phyloP scores from a whole-genome alignment of 2,329 filamentous ascomycete genomes.

The Aspergillus pseudoviridinutans region DNA sequence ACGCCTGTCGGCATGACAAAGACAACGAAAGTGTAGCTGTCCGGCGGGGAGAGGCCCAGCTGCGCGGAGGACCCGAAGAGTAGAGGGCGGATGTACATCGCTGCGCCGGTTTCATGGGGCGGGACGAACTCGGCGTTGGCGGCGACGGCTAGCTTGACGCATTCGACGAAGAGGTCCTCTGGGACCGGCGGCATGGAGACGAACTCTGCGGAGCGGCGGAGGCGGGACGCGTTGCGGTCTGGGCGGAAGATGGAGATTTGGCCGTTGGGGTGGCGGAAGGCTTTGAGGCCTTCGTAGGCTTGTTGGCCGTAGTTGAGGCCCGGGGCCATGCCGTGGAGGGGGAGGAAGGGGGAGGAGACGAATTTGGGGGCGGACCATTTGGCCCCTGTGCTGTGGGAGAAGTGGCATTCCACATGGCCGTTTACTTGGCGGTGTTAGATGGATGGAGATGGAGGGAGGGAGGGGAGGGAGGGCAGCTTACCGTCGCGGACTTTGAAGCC shows the following conservation, averaged over 20 bases:
- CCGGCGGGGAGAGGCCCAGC: slow-evolving; percentile 77
- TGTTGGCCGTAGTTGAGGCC: slow-evolving; percentile 97
- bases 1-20: slow-evolving; percentile 90
- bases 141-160: slow-evolving; percentile 74
- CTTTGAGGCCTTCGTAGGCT: slow-evolving; percentile 97
- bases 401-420: slow-evolving; percentile 87
- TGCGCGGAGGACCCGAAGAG: slow-evolving; percentile 85
- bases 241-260: slow-evolving; percentile 84
- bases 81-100: slow-evolving; percentile 88
- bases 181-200: slow-evolving; percentile 81
- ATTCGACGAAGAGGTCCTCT: slow-evolving; percentile 68
- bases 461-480: slow-evolving; percentile 35
- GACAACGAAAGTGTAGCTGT: slow-evolving; percentile 88
- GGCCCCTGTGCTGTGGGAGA: slow-evolving; percentile 64
- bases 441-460: background rate
- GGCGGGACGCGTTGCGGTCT: slow-evolving; percentile 73
- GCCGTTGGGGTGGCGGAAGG: slow-evolving; percentile 68
- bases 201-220: slow-evolving; percentile 79
- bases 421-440: slow-evolving; percentile 60
- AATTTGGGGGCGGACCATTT: slow-evolving; percentile 77
- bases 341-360: slow-evolving; percentile 76
- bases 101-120: slow-evolving; percentile 80
- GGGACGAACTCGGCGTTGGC: slow-evolving; percentile 90
- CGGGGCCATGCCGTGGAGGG: slow-evolving; percentile 91
- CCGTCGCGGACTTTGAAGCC: slow-evolving; percentile 91